phyloP scores from a whole-genome alignment of 352 stramenopile genomes.

The Phytophthora chlamydospora region DNA sequence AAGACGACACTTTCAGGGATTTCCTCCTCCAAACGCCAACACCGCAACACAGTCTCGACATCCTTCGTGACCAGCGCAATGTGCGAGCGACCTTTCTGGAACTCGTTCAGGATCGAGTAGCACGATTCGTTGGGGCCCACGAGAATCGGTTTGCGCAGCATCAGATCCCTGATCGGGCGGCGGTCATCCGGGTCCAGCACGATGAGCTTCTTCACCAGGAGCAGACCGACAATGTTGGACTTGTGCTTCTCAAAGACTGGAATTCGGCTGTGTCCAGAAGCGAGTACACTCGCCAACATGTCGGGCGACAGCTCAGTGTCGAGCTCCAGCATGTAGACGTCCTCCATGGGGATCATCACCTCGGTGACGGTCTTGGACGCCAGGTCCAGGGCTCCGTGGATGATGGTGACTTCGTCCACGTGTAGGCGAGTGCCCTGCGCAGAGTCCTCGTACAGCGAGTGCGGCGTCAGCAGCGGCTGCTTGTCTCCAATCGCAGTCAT shows the following conservation, averaged over 20 bases:
- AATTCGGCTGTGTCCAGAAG: constrained; percentile 88
- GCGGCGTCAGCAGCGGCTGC: constrained; percentile 40
- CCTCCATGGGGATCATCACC: constrained; percentile 88
- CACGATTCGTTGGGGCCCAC: constrained; percentile 83
- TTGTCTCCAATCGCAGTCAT: constrained; percentile 41
- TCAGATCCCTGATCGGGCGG: constrained; percentile 65
- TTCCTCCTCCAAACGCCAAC: constrained; percentile 54
- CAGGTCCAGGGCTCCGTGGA: constrained; percentile 91
- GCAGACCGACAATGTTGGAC: constrained; percentile 81
- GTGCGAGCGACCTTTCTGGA: constrained; percentile 89
- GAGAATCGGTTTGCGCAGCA: constrained; percentile 81
- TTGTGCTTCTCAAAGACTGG: constrained; percentile 88
- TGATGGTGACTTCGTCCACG: constrained; percentile 92
- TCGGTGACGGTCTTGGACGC: constrained; percentile 85
- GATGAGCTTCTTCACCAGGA: constrained; percentile 92
- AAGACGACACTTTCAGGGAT: constrained; percentile 65
- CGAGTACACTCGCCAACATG: constrained; percentile 84
- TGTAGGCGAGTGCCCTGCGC: constrained; percentile 63
- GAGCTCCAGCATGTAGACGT: constrained; percentile 90
- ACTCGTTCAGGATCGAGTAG: constrained; percentile 91
- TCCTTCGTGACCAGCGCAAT: constrained; percentile 83
- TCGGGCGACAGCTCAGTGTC: constrained; percentile 78
- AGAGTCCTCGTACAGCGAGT: constrained; percentile 47
- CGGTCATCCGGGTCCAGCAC: constrained; percentile 86
- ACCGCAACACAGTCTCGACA: constrained; percentile 52